Conservation (phyloP, 1,284 basidiomycete genomes). For the Coniferiporia weirii region DNA sequence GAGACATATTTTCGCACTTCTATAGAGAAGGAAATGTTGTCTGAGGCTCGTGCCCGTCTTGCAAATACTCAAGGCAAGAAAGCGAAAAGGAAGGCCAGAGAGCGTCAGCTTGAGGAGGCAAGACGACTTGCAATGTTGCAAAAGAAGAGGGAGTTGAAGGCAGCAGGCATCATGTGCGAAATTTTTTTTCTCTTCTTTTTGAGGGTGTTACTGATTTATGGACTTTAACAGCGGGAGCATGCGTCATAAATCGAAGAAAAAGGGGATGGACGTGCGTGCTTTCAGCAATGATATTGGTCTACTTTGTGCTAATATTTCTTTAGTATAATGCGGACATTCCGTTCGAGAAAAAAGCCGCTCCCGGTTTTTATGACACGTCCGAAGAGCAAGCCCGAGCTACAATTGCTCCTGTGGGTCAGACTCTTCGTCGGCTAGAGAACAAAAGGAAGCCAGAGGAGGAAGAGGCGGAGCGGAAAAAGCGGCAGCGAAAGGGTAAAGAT, state of each 20-base stretch:
- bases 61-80: conserved; percentile 99
- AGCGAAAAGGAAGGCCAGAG: conserved; percentile 96
- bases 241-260: conserved; percentile 89
- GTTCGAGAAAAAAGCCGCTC: conserved; percentile 93
- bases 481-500: conserved; percentile 74
- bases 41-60: conserved; percentile 94
- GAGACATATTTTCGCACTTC: conserved; percentile 13
- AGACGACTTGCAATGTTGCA: conserved; percentile 91
- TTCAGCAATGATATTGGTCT: conserved; percentile 8
- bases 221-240: conserved; percentile 39
- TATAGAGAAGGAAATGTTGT: conserved; percentile 98
- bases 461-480: conserved; percentile 80
- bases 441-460: conserved; percentile 92
- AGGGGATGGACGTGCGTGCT: conserved; percentile 87
- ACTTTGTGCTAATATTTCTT: conserved; percentile 11
- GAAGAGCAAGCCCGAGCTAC: conserved; percentile 91
- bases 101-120: conserved; percentile 95
- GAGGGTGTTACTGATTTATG: neutral
- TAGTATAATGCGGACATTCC: conserved; percentile 98
- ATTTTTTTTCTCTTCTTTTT: neutral
- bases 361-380: conserved; percentile 96
- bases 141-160: conserved; percentile 97
- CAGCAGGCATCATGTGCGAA: conserved; percentile 92
- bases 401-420: conserved; percentile 88
- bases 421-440: conserved; percentile 82